These are phyloP conservation scores for Lyophyllum decastes DNA, from an alignment of 768 basidiomycete genomes.

Conservation along the genomic window DNA sequence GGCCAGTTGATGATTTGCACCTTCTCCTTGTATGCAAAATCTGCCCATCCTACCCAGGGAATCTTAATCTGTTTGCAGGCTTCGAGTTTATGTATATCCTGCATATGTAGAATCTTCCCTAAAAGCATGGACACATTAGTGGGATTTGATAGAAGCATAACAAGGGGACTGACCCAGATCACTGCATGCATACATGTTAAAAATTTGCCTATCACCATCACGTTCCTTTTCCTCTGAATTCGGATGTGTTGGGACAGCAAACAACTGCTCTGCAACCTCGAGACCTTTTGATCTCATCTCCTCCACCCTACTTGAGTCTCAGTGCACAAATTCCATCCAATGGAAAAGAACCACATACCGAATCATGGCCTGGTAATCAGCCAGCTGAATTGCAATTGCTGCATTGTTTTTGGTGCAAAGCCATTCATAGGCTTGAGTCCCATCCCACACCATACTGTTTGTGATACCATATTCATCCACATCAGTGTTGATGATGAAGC, in stretches of 20 bases:
- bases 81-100: background rate
- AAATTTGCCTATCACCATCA: background rate
- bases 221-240: background rate
- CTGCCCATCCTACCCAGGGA: background rate
- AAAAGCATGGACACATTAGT: background rate
- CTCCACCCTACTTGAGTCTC: background rate
- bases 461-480: background rate
- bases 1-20: background rate
- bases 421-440: background rate
- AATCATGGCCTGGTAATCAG: background rate
- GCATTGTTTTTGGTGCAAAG: background rate
- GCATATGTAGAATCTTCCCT: background rate
- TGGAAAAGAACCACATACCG: background rate
- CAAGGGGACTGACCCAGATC: background rate
- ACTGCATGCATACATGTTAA: background rate
- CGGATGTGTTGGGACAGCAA: background rate
- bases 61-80: background rate
- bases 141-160: background rate
- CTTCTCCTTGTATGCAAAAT: background rate
- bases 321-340: too few species aligned
- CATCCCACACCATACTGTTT: background rate
- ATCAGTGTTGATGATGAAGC: background rate
- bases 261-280: background rate
- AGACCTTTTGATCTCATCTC: background rate
- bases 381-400: background rate